Percentiles rank a stretch among this genome's conserved stretches.
Conservation (phyloP, 1,284 basidiomycete genomes). For the Fomitopsis betulina region DNA sequence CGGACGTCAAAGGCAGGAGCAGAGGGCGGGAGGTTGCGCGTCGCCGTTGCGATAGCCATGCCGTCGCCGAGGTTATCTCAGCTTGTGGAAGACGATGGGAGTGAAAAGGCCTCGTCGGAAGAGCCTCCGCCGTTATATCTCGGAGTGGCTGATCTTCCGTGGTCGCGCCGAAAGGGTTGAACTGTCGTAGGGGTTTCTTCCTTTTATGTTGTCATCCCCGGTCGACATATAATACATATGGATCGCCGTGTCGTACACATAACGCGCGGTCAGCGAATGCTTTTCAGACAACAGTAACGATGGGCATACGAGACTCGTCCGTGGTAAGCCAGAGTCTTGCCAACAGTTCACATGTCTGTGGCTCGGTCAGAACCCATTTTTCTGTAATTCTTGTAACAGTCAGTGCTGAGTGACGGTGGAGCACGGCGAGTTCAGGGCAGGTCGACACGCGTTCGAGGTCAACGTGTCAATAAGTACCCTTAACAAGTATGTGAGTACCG, state of each 20-base stretch:
- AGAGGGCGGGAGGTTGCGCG: conserved; percentile 4
- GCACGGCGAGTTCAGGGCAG: neutral
- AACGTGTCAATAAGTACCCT: too few species aligned
- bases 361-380: too few species aligned
- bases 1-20: neutral
- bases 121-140: conserved; percentile 2
- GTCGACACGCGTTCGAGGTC: neutral
- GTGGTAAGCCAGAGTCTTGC: too few species aligned
- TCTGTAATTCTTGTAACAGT: too few species aligned
- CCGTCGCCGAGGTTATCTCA: neutral
- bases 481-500: too few species aligned
- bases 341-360: too few species aligned
- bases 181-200: neutral
- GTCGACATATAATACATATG: too few species aligned
- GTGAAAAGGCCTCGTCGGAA: neutral
- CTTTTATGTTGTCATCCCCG: neutral
- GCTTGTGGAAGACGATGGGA: neutral
- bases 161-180: neutral
- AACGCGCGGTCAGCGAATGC: too few species aligned
- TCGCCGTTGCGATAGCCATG: conserved; percentile 9
- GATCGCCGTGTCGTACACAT: too few species aligned
- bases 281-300: too few species aligned
- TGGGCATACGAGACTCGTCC: too few species aligned
- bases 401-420: too few species aligned
- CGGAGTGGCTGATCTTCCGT: conserved; percentile 7